Conservation (phyloP, 345 rosid species). For the Diplotaxis tenuifolia region DNA sequence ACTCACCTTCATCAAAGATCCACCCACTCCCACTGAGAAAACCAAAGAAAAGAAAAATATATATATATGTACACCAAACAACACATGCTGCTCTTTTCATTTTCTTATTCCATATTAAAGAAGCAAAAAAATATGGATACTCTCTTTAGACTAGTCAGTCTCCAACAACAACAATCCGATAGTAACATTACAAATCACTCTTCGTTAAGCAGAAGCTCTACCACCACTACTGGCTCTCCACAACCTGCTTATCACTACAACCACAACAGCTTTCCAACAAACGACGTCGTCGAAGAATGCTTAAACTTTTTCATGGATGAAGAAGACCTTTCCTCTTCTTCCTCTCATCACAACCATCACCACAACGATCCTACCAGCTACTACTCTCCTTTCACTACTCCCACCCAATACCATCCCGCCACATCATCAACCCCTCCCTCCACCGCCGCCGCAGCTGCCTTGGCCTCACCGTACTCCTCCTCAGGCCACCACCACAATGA, state of each 20-base stretch:
- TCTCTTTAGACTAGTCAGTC: constrained; percentile 83
- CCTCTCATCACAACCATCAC: constrained; percentile 54
- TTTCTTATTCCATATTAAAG: constrained; percentile 33
- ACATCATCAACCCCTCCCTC: constrained; percentile 43
- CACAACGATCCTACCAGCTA: constrained; percentile 19
- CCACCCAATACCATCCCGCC: constrained; percentile 37
- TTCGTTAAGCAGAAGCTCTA: constrained; percentile 77
- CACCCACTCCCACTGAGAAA: constrained; percentile 38
- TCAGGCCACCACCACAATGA: constrained; percentile 41
- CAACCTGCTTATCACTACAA: constrained; percentile 58
- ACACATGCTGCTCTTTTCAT: constrained; percentile 35
- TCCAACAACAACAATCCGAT: constrained; percentile 69
- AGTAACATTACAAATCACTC: constrained; percentile 60
- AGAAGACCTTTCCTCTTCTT: constrained; percentile 98
- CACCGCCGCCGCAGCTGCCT: constrained; percentile 29
- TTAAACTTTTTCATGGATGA: constrained; percentile 99
- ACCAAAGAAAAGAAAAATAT: neutral
- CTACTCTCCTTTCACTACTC: constrained; percentile 43
- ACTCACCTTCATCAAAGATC: constrained; percentile 27
- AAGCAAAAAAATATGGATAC: constrained; percentile 70
- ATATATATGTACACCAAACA: constrained; percentile 15
- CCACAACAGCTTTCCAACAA: constrained; percentile 49
- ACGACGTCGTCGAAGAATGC: constrained; percentile 80
- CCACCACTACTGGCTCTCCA: constrained; percentile 76
- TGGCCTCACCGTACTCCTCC: constrained; percentile 40